Conservation (phyloP, 2,329 filamentous ascomycete genomes). For the Aspergillus jensenii region DNA sequence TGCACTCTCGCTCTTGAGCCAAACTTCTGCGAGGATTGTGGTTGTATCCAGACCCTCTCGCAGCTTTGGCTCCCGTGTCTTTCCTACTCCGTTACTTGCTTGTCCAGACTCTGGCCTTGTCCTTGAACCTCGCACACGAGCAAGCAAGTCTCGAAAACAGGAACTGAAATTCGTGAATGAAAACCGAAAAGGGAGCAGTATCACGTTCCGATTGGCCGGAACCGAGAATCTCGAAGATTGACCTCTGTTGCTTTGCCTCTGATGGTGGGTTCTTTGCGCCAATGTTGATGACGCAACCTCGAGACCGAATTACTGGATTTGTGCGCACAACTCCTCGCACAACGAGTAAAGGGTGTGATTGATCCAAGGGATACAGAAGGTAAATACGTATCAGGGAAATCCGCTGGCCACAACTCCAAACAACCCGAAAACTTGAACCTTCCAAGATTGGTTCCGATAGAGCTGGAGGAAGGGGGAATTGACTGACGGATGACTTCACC, state of each 20-base stretch:
- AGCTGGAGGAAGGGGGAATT: neutral
- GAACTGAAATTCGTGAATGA: neutral
- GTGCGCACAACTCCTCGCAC: constrained; percentile 16
- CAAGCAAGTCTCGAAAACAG: neutral
- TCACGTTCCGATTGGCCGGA: constrained; percentile 1
- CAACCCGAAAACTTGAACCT: neutral
- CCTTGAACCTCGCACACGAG: neutral
- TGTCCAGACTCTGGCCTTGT: neutral
- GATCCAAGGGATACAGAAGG: constrained; percentile 5
- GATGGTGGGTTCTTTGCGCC: constrained; percentile 22
- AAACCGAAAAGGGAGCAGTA: constrained; percentile 1
- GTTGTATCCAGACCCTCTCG: constrained; percentile 4
- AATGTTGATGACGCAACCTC: constrained; percentile 21
- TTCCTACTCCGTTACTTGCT: neutral
- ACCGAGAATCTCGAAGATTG: constrained; percentile 5
- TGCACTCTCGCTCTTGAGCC: constrained; percentile 13
- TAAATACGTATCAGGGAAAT: neutral
- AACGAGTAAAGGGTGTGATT: constrained; percentile 1
- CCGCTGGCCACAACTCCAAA: neutral
- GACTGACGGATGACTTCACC: constrained; percentile 35
- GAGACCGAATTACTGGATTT: constrained; percentile 10
- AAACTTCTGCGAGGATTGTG: neutral
- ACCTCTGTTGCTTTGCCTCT: constrained; percentile 16
- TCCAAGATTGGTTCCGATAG: constrained; percentile 5
- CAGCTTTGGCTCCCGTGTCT: neutral